These are phyloP conservation scores for Diospyros kaki DNA, from an alignment of 148 eudicot genomes.

Conservation along the genomic window DNA sequence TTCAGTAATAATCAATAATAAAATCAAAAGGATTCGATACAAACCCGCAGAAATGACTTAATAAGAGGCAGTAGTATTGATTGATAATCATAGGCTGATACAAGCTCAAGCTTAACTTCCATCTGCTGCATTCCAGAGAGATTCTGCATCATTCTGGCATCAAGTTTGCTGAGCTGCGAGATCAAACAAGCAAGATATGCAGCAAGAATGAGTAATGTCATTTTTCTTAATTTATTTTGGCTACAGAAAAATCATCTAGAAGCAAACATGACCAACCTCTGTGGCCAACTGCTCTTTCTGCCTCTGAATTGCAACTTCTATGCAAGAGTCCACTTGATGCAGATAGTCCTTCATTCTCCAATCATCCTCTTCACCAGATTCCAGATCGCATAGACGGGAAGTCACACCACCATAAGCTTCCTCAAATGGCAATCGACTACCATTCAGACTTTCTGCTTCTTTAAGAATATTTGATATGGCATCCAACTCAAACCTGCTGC, in stretches of 20 bases:
- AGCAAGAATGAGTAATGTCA: background rate
- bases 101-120: constrained; percentile 63
- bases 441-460: constrained; percentile 65
- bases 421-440: constrained; percentile 61
- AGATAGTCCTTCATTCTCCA: constrained; percentile 70
- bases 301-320: constrained; percentile 62
- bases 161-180: constrained; percentile 81
- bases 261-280: constrained; percentile 57
- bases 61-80: constrained; percentile 62
- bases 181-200: constrained; percentile 29
- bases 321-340: constrained; percentile 64
- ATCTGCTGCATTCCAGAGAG: constrained; percentile 67
- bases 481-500: constrained; percentile 70
- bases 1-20: background rate
- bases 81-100: constrained; percentile 62
- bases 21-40: constrained; percentile 23
- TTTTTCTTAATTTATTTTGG: background rate
- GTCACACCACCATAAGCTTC: constrained; percentile 50
- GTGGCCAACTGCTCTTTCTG: constrained; percentile 63
- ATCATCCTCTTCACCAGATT: constrained; percentile 71
- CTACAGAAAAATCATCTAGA: background rate
- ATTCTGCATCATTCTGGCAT: constrained; percentile 70
- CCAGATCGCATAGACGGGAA: constrained; percentile 64
- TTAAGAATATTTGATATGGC: constrained; percentile 63
- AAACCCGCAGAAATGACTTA: constrained; percentile 77